Evolutionary conservation across 805 yeast species (phyloP).

Genomic region (Ascoidea tarda): DNA sequence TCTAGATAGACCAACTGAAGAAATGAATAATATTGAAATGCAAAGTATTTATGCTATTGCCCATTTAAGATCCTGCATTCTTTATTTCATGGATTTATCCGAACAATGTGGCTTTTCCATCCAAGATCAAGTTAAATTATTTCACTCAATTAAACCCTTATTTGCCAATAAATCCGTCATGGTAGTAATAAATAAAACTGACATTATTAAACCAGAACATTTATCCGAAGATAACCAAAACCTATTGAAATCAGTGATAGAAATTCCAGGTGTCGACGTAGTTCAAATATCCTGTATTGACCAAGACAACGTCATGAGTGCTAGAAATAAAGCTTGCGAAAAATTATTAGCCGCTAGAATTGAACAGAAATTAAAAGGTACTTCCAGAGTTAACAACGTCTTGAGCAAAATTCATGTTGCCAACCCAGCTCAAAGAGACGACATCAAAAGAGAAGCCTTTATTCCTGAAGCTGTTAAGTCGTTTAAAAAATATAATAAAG

Average conservation of each 20-base stretch:
- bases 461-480: slow-evolving; percentile 66
- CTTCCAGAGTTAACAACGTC: slow-evolving; percentile 77
- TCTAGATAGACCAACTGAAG: slow-evolving; percentile 96
- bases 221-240: slow-evolving; percentile 63
- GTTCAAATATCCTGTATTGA: slow-evolving; percentile 89
- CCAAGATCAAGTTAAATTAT: slow-evolving; percentile 93
- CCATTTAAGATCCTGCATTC: slow-evolving; percentile 89
- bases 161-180: slow-evolving; percentile 94
- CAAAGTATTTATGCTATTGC: slow-evolving; percentile 98
- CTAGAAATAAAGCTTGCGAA: slow-evolving; percentile 95
- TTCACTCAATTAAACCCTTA: slow-evolving; percentile 93
- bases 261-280: slow-evolving; percentile 74
- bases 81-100: slow-evolving; percentile 95
- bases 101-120: slow-evolving; percentile 98
- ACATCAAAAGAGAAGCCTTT: slow-evolving; percentile 58
- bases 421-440: slow-evolving; percentile 80
- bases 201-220: slow-evolving; percentile 77
- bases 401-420: slow-evolving; percentile 94
- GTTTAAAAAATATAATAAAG: slow-evolving; percentile 53
- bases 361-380: slow-evolving; percentile 90
- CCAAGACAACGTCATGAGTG: slow-evolving; percentile 91
- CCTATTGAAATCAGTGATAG: slow-evolving; percentile 48
- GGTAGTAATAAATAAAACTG: slow-evolving; percentile 92
- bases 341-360: slow-evolving; percentile 89
- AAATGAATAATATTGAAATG: slow-evolving; percentile 99